These are phyloP conservation scores for Stereum hirsutum DNA, from an alignment of 1,284 basidiomycete genomes.

Conservation along the genomic window DNA sequence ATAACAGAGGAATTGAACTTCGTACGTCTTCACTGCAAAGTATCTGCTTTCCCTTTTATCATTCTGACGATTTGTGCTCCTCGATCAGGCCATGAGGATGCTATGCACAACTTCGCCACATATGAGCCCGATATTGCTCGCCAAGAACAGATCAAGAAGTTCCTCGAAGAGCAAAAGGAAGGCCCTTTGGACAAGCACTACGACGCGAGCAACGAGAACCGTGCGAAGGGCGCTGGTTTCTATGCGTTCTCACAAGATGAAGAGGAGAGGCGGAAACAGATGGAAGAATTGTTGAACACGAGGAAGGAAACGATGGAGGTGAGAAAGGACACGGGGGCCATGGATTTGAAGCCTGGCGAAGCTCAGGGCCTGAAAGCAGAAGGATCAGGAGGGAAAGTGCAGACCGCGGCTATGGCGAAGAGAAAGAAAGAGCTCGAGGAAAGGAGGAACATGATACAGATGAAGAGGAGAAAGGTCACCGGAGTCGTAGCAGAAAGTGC, in stretches of 20 bases:
- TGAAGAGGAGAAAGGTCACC: conserved; percentile 64
- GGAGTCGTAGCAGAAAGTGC: conserved; percentile 8
- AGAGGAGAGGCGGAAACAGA: conserved; percentile 61
- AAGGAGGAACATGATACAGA: conserved; percentile 66
- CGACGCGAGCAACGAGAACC: conserved; percentile 73
- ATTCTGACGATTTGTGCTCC: conserved; percentile 10
- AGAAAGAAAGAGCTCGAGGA: conserved; percentile 75
- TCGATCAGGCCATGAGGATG: too few species aligned
- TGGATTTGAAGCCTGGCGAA: conserved; percentile 52
- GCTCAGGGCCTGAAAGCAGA: conserved; percentile 53
- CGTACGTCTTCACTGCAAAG: conserved; percentile 23
- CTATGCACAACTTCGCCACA: conserved; percentile 73
- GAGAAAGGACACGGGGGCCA: conserved; percentile 49
- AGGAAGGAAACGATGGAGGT: conserved; percentile 66
- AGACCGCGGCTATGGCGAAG: conserved; percentile 60
- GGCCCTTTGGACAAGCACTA: conserved; percentile 74
- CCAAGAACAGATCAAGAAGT: conserved; percentile 66
- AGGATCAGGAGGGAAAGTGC: conserved; percentile 30
- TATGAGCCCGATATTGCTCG: conserved; percentile 81
- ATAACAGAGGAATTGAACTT: conserved; percentile 25
- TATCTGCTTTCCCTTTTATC: background rate
- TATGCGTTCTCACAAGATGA: conserved; percentile 86
- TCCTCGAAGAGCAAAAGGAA: conserved; percentile 58
- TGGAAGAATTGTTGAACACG: conserved; percentile 65
- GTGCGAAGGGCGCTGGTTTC: conserved; percentile 83